Evolutionary conservation across 2,329 filamentous ascomycete genomes (phyloP).

Genomic region (Aaosphaeria pasadenensis): DNA sequence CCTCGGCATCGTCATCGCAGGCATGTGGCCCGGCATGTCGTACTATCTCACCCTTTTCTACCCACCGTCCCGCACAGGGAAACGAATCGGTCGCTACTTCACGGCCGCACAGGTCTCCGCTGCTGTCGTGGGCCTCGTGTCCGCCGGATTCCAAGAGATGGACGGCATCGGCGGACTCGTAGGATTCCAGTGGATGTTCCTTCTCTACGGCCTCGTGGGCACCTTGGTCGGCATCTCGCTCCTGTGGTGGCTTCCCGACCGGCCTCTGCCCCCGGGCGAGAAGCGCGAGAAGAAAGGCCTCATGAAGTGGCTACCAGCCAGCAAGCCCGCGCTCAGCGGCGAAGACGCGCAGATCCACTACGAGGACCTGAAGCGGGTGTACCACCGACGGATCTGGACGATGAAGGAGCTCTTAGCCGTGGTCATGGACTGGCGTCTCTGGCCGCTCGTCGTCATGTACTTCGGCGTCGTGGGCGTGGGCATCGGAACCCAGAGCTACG

Average conservation of each 20-base stretch:
- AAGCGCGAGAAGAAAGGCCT: conserved; percentile 50
- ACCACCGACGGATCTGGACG: conserved; percentile 72
- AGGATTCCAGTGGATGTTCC: conserved; percentile 90
- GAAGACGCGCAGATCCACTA: conserved; percentile 82
- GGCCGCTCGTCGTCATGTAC: conserved; percentile 87
- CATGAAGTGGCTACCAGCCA: conserved; percentile 64
- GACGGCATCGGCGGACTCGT: conserved; percentile 73
- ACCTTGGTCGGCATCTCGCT: conserved; percentile 69
- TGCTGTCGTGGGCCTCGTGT: conserved; percentile 83
- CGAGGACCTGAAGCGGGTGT: conserved; percentile 75
- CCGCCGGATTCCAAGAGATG: conserved; percentile 89
- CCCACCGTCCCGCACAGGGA: conserved; percentile 79
- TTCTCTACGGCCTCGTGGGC: conserved; percentile 77
- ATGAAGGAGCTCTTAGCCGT: conserved; percentile 67
- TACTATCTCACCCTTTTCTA: conserved; percentile 93
- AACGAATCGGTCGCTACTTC: conserved; percentile 86
- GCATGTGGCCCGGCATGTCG: conserved; percentile 94
- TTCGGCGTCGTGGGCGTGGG: conserved; percentile 92
- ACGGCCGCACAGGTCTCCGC: conserved; percentile 87
- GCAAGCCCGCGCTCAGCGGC: conserved; percentile 69
- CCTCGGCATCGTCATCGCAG: conserved; percentile 82
- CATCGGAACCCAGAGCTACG: conserved; percentile 85
- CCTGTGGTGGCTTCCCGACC: conserved; percentile 88
- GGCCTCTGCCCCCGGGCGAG: conserved; percentile 72
- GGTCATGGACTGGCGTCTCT: conserved; percentile 81